Evolutionary conservation across 2,329 filamentous ascomycete species (phyloP), one percentile per base, ranked within the genome.

Genomic region (Pseudogymnoascus verrucosus): DNA sequence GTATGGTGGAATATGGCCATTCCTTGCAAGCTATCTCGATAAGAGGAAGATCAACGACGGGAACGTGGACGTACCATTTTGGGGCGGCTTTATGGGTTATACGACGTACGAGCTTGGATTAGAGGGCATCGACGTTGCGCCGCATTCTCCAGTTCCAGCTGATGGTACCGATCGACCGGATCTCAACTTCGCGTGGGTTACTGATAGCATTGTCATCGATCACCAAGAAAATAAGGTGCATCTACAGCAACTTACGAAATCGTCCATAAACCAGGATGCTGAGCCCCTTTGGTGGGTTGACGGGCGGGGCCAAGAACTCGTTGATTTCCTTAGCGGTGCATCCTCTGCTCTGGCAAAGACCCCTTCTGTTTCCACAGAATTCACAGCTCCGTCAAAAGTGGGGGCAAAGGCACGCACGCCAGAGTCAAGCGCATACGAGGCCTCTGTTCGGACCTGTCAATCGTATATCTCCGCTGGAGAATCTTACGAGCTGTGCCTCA

Each of bases 41-140:
- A 71, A 71, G 68, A 77, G 75, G 60, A 76, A 71, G 62, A 71
- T 78, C 8, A 65, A 68, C 16, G 69, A 68, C 16, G 76, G 76
- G 0, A 71, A 73, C 65, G 40, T 61, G 3, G 66, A 75, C 1
- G 26, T 61, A 7, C 83, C 87, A 0, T 90, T 90, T 69, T 89
- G 86, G 85, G 88, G 87, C 64, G 88, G 88, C 0, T 80, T 90
- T 44, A 79, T 90, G 68, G 88, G 88, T 0, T 89, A 84, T 67
- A 81, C 86, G 16, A 87, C 86, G 0, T 90, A 90, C 65, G 88
- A 90, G 73, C 78, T 86, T 66, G 86, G 87, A 0, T 74, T 89
- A 2, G 78, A 82, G 68, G 80, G 76, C 4, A 82, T 82, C 61
- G 70, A 74, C 62, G 75, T 84, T 14, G 64, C 71, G 4, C 69